Evolutionary conservation across 148 eudicot species (phyloP).

Genomic region (Chenopodium formosanum): DNA sequence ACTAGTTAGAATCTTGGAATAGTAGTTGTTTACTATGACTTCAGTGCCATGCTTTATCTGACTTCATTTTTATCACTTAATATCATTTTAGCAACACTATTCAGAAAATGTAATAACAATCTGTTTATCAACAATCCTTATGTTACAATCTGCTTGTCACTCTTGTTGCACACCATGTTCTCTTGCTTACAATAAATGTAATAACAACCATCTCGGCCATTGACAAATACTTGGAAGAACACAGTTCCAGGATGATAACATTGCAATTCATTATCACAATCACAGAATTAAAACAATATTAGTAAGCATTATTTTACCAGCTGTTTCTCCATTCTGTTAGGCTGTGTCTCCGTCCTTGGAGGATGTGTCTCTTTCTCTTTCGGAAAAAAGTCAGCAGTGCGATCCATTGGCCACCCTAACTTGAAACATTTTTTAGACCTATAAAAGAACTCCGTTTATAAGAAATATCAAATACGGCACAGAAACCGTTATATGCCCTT

Average conservation of each 20-base stretch:
- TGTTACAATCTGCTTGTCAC: not conserved
- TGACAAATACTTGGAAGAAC: not conserved
- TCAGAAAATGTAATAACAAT: not conserved
- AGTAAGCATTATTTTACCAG: slow-evolving; percentile 10
- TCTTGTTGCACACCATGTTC: not conserved
- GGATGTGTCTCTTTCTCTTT: slow-evolving; percentile 38
- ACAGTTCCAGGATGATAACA: not conserved
- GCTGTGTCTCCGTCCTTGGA: too few relatives aligned
- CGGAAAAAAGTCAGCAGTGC: slow-evolving; percentile 74
- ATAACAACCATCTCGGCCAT: not conserved
- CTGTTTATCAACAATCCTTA: not conserved
- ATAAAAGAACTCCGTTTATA: slow-evolving; percentile 17
- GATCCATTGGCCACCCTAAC: slow-evolving; percentile 90
- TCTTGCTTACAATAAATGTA: not conserved
- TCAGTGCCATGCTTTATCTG: not conserved
- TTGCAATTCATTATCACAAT: not conserved
- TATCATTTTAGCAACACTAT: not conserved
- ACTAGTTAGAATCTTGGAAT: not conserved
- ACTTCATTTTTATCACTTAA: not conserved
- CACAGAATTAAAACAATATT: not conserved
- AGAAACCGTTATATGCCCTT: not conserved
- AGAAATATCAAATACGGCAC: slow-evolving; percentile 6
- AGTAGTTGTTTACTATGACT: not conserved
- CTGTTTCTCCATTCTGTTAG: too few relatives aligned
- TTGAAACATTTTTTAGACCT: slow-evolving; percentile 87